phyloP scores from a whole-genome alignment of 2,329 filamentous ascomycete genomes.

The Didymella lethalis region DNA sequence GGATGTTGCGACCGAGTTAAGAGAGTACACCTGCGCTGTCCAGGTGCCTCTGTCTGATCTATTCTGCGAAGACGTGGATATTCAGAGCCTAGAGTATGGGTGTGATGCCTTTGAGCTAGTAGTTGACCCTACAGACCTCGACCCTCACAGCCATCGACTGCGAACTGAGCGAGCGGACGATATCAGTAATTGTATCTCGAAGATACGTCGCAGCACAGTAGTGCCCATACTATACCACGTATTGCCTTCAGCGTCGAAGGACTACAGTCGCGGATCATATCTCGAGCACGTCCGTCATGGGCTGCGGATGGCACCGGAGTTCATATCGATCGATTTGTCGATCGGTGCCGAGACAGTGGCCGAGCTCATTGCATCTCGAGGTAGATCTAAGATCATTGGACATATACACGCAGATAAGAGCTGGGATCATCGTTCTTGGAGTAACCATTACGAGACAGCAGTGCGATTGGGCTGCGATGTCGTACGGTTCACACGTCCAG shows the following conservation, averaged over 20 bases:
- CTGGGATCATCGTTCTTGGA: conserved; percentile 66
- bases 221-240: conserved; percentile 56
- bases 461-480: conserved; percentile 67
- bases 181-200: conserved; percentile 66
- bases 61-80: conserved; percentile 62
- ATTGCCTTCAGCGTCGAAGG: conserved; percentile 34
- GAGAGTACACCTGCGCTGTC: conserved; percentile 72
- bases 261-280: conserved; percentile 54
- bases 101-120: conserved; percentile 72
- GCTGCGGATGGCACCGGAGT: conserved; percentile 69
- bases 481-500: conserved; percentile 67
- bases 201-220: conserved; percentile 69
- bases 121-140: conserved; percentile 51
- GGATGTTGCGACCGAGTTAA: conserved; percentile 65
- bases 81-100: conserved; percentile 71
- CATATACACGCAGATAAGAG: conserved; percentile 58
- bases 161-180: conserved; percentile 41
- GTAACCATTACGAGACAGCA: conserved; percentile 66
- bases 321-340: conserved; percentile 65
- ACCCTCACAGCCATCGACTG: conserved; percentile 24
- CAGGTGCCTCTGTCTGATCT: conserved; percentile 68
- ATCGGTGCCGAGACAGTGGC: conserved; percentile 62
- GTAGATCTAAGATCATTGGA: conserved; percentile 69
- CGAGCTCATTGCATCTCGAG: conserved; percentile 60
- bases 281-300: conserved; percentile 66